Base-by-base conservation (phyloP, 305 asterid species). In the Plantago lanceolata region DNA sequence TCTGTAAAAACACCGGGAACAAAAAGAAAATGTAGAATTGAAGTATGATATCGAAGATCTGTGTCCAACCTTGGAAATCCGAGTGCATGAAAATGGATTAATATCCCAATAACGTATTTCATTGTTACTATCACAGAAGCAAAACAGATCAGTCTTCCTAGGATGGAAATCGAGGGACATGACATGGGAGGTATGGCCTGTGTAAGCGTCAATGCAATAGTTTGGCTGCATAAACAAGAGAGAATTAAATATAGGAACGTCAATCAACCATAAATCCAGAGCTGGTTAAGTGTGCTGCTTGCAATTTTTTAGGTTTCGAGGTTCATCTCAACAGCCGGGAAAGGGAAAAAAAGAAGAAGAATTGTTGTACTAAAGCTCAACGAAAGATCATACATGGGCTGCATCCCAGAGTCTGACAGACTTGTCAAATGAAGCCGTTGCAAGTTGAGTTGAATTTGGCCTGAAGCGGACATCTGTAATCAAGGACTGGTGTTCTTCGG, bases 321-420 rank as follows among this genome's bases (percentile, higher is more conserved):
- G 48, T 49, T 55, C 33, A 54, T 60, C 55, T 51, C 58, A 71
- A 70, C 26, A 54, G 48, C 69, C 50, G 7, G 2, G 28, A 65
- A 67, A 59, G 43, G 21, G 57, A 28, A 65, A 59, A 31, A 68
- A 48, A 17, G 7, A 31, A 1, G 20, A 35, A 59, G 43, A 17
- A n/a, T 29, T 45, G 59, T 47, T 58, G 66, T n/a, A n/a, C n/a
- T 54, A 50, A 24, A 24, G 1, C 2, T 24, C 3, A 24, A 24
- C 3, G 57, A 64, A 62, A 67, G 61, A 65, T 74, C 19, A 49
- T 79, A 86, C 99, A 75, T 85, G 86, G 61, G 94, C 88, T 50
- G 95, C 96, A 76, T 94, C 97, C 99, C 99, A 94, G 66, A 94
- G 68, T 81, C 99, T 79, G 79, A 94, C 96, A 19, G 99, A 87